Base-by-base conservation (phyloP, 2,329 filamentous ascomycete genomes). In the Graphilbum sp. region DNA sequence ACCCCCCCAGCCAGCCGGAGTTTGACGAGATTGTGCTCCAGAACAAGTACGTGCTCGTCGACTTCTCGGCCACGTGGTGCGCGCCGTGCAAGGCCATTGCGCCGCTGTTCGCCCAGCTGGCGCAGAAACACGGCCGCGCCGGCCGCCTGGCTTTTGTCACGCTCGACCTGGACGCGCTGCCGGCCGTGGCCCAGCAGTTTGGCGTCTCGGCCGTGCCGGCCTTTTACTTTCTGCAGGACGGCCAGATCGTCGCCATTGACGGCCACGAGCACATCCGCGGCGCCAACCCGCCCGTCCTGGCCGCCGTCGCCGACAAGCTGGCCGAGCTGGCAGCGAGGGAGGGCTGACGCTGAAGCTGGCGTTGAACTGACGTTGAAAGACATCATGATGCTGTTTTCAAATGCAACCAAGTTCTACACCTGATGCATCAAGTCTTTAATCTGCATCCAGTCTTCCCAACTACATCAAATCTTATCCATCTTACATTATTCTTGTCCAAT, bases 31-130 rank as follows among this genome's bases (percentile, higher is more conserved):
- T 74, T 44, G 50, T 72, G 48, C 46, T 54, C 15, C 53, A 52
- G 10, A 67, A 59, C 35, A 63, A 59, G 34, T 68, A 64, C 54
- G 67, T 73, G 45, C 61, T 64, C 43, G 55, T 69, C 45, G 69
- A 75, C 52, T 72, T 74, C 56, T 66, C 60, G 55, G 70, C 71
- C 41, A 58, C 64, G 49, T 75, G 72, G 72, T 75, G 71, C 55
- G 63, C 61, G 30, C 72, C 71, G 21, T 75, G 72, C 67, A 71
- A 69, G 55, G 57, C 59, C 47, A 74, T 75, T 50, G 65, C 67
- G 18, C 71, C 71, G 43, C 48, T 67, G 41, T 75, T 65, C 61
- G 50, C 48, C 42, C 57, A 63, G 49, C 60, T 72, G 37, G 63
- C 69, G 34, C 51, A 51, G 35, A 46, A 54, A 31, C 53, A 59